Percentiles rank a stretch among this genome's conserved stretches.
phyloP scores from a whole-genome alignment of 2,329 filamentous ascomycete genomes.

The Cladophialophora chaetospira region DNA sequence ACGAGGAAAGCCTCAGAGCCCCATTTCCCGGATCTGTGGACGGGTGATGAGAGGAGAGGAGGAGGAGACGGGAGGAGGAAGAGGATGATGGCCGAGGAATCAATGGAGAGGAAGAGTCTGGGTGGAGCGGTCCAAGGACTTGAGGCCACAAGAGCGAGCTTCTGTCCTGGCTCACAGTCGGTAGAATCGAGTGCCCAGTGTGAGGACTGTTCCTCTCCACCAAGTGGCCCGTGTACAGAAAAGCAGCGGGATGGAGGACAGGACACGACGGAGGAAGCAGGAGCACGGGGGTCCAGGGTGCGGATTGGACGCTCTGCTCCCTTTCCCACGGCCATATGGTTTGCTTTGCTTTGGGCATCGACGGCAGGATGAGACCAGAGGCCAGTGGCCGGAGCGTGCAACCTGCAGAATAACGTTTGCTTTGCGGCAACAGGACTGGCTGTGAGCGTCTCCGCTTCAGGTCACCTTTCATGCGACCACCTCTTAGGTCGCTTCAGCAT shows the following conservation, averaged over 20 bases:
- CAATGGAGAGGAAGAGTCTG: slow-evolving; percentile 6
- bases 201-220: neutral
- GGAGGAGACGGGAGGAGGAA: slow-evolving; percentile 11
- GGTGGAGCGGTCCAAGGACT: neutral
- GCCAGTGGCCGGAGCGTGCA: slow-evolving; percentile 17
- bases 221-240: neutral
- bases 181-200: neutral
- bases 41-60: slow-evolving; percentile 13
- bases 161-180: neutral
- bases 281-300: slow-evolving; percentile 13
- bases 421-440: slow-evolving; percentile 23
- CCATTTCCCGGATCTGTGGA: slow-evolving; percentile 18
- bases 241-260: slow-evolving; percentile 13
- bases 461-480: slow-evolving; percentile 26
- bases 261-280: slow-evolving; percentile 1
- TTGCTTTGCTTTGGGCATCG: slow-evolving; percentile 24
- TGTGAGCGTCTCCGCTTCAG: slow-evolving; percentile 19
- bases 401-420: slow-evolving; percentile 21
- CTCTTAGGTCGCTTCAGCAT: slow-evolving; percentile 25
- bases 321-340: slow-evolving; percentile 5
- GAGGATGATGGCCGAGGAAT: slow-evolving; percentile 10
- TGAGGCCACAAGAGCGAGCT: neutral
- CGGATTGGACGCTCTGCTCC: slow-evolving; percentile 26
- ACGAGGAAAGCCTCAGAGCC: slow-evolving; percentile 14
- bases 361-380: slow-evolving; percentile 1